A percentile compares a stretch with the other conserved stretches of the same genome.
Evolutionary conservation across 768 basidiomycete species (phyloP).

Genomic region (Hortiboletus campestris): DNA sequence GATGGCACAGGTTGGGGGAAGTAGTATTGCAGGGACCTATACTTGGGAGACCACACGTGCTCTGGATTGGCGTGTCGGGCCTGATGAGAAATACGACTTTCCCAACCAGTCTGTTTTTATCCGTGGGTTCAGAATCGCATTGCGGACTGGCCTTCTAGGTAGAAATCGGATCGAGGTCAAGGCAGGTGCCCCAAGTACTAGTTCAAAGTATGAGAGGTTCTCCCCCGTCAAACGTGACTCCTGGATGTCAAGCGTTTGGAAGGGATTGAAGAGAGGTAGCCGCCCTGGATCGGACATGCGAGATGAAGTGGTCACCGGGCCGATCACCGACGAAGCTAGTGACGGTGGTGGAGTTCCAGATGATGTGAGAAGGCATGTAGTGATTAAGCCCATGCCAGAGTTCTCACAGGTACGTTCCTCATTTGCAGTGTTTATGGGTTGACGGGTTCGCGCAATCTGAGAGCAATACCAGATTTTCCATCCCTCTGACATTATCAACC

Average conservation of each 20-base stretch:
- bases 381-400: neutral
- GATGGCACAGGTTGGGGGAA: neutral
- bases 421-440: neutral
- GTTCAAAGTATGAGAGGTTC: neutral
- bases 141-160: neutral
- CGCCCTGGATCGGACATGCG: neutral
- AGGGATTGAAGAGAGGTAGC: neutral
- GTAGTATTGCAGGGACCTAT: conserved; percentile 1
- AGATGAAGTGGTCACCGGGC: neutral
- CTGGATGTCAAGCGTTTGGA: neutral
- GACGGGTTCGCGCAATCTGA: neutral
- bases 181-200: neutral
- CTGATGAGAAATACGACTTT: neutral
- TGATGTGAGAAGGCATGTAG: neutral
- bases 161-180: conserved; percentile 1
- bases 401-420: neutral
- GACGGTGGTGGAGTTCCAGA: neutral
- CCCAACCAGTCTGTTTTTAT: conserved; percentile 30
- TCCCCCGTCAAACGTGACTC: conserved; percentile 5
- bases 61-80: conserved; percentile 13
- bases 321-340: neutral
- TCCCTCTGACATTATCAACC: conserved; percentile 14
- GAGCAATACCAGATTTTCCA: conserved; percentile 4
- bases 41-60: conserved; percentile 9
- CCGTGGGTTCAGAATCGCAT: conserved; percentile 24